Evolutionary conservation across 768 basidiomycete genomes (phyloP), one percentile per base, ranked within the genome.

Genomic region (Leccinum uliginosum): DNA sequence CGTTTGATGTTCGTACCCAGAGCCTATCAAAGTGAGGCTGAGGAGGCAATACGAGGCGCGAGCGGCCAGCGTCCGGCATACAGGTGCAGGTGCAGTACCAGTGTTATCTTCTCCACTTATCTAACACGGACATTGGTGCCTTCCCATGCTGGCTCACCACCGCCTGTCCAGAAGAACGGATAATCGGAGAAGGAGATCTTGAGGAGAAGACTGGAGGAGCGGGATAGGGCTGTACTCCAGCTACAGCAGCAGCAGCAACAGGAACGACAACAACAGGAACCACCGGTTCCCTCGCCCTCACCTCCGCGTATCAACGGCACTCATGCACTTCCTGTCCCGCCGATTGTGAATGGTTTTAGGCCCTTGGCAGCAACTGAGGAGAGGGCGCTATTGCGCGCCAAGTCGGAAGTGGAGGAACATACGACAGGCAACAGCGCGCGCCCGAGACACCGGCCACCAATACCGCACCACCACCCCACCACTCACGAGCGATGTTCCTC

Each of bases 281-380:
- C 10, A 9, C 15, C 46, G 34, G n/a, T 35, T 4, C 60, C 65
- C 9, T 60, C 61, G 15, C 64, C 67, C 15, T 59, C 72, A 51
- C 71, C 72, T 11, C 63, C 66, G 12, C 64, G 62, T 17, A 34
- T 44, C 35, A 74, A 72, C 12, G 58, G 67, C 1, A 24, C 59
- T 17, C 72, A 73, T 3, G 68, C 70, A 3, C 70, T 71, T 7
- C 71, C 73, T 19, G 63, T 66, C 2, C 67, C 72, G 6, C 62
- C 73, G 11, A 62, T 55, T 9, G 10, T 62, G 21, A 61, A 65
- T 34, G 63, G 69, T 7, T 59, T 59, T 21, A 68, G 61, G 17
- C 72, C 74, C n/a, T 71, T 91, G 51, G 84, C 85, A 2, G 90
- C 91, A 3, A 84, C 83, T 0, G 89, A 92, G 63, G 91, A 93